These are phyloP conservation scores for Fusarium buharicum DNA, from an alignment of 2,329 filamentous ascomycete genomes.

Conservation along the genomic window DNA sequence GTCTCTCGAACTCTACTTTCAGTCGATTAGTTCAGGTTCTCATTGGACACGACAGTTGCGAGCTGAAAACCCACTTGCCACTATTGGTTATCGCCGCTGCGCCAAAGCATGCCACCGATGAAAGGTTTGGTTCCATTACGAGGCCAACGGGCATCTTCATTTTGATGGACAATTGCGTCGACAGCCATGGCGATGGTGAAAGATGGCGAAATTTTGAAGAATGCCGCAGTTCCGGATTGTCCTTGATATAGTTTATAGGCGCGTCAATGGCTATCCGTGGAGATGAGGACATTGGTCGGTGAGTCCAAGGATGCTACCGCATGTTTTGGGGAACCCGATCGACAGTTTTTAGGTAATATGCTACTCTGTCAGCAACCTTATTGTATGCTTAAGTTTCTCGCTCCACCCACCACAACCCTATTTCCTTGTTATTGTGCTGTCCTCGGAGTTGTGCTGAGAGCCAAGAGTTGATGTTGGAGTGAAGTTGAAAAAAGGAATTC, in stretches of 20 bases:
- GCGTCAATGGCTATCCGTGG: conserved; percentile 2
- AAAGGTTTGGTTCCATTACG: neutral
- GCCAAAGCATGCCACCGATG: conserved; percentile 2
- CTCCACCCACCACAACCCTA: conserved; percentile 25
- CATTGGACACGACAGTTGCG: conserved; percentile 22
- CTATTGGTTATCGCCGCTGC: conserved; percentile 17
- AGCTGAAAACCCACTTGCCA: conserved; percentile 27
- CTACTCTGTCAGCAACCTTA: conserved; percentile 19
- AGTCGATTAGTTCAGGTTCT: conserved; percentile 14
- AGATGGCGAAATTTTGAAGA: conserved; percentile 1
- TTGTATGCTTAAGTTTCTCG: conserved; percentile 32
- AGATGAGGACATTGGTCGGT: neutral
- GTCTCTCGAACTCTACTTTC: conserved; percentile 15
- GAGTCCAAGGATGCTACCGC: neutral
- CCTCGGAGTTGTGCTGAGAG: neutral
- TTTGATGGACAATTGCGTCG: conserved; percentile 35
- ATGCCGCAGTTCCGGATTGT: too few relatives aligned
- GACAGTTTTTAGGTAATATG: conserved; percentile 11
- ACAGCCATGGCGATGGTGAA: conserved; percentile 41
- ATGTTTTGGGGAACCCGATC: neutral
- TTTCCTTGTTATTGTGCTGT: conserved; percentile 3
- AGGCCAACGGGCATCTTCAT: conserved; percentile 3
- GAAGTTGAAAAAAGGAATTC: conserved; percentile 22
- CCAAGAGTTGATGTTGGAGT: conserved; percentile 9
- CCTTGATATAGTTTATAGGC: neutral